Evolutionary conservation across 768 basidiomycete species (phyloP).

Genomic region (Boletus rubropictus): DNA sequence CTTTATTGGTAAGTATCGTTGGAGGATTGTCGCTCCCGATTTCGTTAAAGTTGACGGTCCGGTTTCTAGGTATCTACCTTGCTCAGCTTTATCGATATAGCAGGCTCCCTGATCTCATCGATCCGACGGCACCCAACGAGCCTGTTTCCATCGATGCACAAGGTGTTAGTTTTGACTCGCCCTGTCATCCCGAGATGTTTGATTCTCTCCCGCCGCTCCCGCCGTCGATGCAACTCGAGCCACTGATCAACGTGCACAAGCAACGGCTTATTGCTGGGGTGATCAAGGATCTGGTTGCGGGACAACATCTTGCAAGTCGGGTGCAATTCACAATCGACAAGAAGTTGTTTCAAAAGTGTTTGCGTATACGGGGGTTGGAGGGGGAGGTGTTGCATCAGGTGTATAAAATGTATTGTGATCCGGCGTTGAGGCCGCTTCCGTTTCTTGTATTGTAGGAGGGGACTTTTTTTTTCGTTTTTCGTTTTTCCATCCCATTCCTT

Average conservation of each 20-base stretch:
- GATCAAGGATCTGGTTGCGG: constrained; percentile 74
- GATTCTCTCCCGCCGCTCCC: constrained; percentile 66
- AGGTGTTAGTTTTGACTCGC: constrained; percentile 60
- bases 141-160: constrained; percentile 58
- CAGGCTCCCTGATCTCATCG: constrained; percentile 72
- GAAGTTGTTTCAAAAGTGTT: constrained; percentile 69
- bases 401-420: constrained; percentile 32
- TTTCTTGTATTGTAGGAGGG: constrained; percentile 19
- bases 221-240: constrained; percentile 72
- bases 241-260: constrained; percentile 85
- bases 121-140: constrained; percentile 73
- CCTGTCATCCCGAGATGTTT: constrained; percentile 76
- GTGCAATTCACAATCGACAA: constrained; percentile 68
- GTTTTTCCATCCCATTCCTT: background rate
- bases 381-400: constrained; percentile 48
- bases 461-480: background rate
- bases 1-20: constrained; percentile 58
- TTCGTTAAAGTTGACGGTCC: background rate
- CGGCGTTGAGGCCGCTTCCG: constrained; percentile 12
- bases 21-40: background rate
- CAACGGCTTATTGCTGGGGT: constrained; percentile 76
- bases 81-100: constrained; percentile 61
- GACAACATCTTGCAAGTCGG: constrained; percentile 75
- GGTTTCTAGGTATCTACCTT: constrained; percentile 61
- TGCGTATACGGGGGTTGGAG: constrained; percentile 64